Percentiles rank a stretch among this genome's conserved stretches.
Conservation (phyloP, 1,139 yeast species). For the Lodderomyces oxycetoniae region DNA sequence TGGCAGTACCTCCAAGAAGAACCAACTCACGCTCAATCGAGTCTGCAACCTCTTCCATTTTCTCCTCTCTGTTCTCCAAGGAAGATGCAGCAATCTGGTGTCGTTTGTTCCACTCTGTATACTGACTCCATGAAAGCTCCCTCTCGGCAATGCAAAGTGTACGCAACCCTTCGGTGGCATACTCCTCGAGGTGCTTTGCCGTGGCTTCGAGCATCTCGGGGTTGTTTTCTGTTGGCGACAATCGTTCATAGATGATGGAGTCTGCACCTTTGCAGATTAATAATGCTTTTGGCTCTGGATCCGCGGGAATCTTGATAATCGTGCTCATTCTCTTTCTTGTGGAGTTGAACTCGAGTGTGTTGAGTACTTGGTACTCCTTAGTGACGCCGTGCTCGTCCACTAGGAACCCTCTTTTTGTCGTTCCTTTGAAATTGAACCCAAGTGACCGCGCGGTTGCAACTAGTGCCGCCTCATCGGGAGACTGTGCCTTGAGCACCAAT, state of each 20-base stretch:
- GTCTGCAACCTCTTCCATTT: slow-evolving; percentile 46
- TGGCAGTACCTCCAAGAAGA: slow-evolving; percentile 49
- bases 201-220: slow-evolving; percentile 30
- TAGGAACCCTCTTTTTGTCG: slow-evolving; percentile 42
- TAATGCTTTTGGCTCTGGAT: slow-evolving; percentile 36
- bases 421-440: slow-evolving; percentile 48
- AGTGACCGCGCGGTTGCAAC: slow-evolving; percentile 57
- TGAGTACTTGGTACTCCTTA: slow-evolving; percentile 44
- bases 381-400: slow-evolving; percentile 42
- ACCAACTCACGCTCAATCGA: slow-evolving; percentile 42
- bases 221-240: slow-evolving; percentile 31
- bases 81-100: slow-evolving; percentile 42
- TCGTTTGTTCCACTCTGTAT: slow-evolving; percentile 39
- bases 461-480: slow-evolving; percentile 63
- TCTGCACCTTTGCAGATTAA: slow-evolving; percentile 50
- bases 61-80: slow-evolving; percentile 39
- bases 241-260: slow-evolving; percentile 41
- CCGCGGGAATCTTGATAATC: slow-evolving; percentile 58
- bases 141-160: slow-evolving; percentile 46
- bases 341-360: slow-evolving; percentile 50
- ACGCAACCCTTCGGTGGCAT: slow-evolving; percentile 46
- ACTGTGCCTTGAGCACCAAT: slow-evolving; percentile 49
- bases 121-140: slow-evolving; percentile 40
- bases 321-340: slow-evolving; percentile 81
- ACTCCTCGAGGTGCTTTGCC: slow-evolving; percentile 39